Base-by-base conservation (phyloP, 1,284 basidiomycete species). In the Malassezia furfur region DNA sequence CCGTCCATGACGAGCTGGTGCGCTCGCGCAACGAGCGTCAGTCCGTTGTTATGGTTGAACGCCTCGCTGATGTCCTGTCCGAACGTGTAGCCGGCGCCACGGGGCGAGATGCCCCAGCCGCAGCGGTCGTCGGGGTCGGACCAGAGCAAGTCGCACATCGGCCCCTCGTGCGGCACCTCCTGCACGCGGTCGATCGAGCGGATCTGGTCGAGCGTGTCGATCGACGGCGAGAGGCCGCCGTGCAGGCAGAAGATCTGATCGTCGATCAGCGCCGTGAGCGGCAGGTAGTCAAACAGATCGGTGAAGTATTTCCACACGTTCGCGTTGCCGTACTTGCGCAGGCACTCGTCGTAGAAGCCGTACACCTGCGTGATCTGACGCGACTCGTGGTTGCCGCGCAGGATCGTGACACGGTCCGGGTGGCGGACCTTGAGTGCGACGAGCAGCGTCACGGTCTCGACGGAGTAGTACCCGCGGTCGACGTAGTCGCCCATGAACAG, bases 401-500 rank as follows among this genome's bases (percentile, higher is more conserved):
- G 81, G 76, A 99, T 96, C 59, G 94, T 98, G 66, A 98, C 90
- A 51, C 94, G 87, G 78, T 98, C 93, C 62, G 90, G 88, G 80
- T 98, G 98, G 70, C 94, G 86, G 60, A 99, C 81, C 80, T 99
- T 99, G 77, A 96, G 83, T 15, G 93, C 90, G 51, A 99, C 91
- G 52, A 99, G 85, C n/a, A 98, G 81, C 17, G 91, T 96, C 66
- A 99, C 91, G 1, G 93, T 98, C 79, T 99, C 93, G 51, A 99
- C 94, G 15, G 90, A 96, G 80, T 98, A 98, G 81, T 96, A 98
- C 28, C 93, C 93, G 73, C 94, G 85, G 80, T 98, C 94, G 67
- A 98, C 94, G 74, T 96, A 98, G 80, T 99, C 93, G 43, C 94
- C 94, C 94, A 99, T 99, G 81, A 99, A 99, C 67, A 99, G 86